Evolutionary conservation across 305 asterid species (phyloP).

Genomic region (Rubia balearica): DNA sequence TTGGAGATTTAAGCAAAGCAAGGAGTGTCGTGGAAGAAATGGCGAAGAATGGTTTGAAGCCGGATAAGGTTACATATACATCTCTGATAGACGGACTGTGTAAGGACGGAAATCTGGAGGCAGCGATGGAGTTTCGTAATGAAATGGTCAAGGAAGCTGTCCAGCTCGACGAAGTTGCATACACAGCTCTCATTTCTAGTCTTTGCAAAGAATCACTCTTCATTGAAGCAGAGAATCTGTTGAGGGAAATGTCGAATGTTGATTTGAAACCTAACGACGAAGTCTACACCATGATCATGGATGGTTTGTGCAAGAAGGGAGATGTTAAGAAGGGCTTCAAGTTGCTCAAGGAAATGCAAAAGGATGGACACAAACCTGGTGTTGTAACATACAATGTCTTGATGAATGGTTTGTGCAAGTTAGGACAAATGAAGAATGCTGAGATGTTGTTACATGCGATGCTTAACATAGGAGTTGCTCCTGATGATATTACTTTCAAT

Average conservation of each 20-base stretch:
- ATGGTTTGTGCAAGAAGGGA: conserved; percentile 63
- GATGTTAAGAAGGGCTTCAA: conserved; percentile 32
- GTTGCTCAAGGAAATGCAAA: conserved; percentile 23
- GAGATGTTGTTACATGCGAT: conserved; percentile 68
- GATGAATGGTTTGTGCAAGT: conserved; percentile 70
- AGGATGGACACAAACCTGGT: conserved; percentile 21
- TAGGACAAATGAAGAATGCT: conserved; percentile 82
- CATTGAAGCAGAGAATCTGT: conserved; percentile 45
- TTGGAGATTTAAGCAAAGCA: conserved; percentile 52
- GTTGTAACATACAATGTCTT: conserved; percentile 24
- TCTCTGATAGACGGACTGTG: conserved; percentile 63
- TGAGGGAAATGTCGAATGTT: conserved; percentile 52
- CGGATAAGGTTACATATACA: conserved; percentile 81
- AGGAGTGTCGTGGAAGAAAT: conserved; percentile 44
- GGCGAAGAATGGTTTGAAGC: conserved; percentile 60
- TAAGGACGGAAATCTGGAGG: conserved; percentile 59
- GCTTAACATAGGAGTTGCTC: conserved; percentile 62
- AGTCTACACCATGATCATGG: conserved; percentile 59
- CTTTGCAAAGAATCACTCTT: conserved; percentile 49
- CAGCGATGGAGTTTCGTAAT: conserved; percentile 40
- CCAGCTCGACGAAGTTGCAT: conserved; percentile 53
- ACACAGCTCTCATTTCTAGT: conserved; percentile 68
- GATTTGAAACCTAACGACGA: conserved; percentile 53
- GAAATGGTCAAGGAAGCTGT: conserved; percentile 47
- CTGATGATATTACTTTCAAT: conserved; percentile 80